Conservation (phyloP, 2,329 filamentous ascomycete species). For the Epichloe scottii region DNA sequence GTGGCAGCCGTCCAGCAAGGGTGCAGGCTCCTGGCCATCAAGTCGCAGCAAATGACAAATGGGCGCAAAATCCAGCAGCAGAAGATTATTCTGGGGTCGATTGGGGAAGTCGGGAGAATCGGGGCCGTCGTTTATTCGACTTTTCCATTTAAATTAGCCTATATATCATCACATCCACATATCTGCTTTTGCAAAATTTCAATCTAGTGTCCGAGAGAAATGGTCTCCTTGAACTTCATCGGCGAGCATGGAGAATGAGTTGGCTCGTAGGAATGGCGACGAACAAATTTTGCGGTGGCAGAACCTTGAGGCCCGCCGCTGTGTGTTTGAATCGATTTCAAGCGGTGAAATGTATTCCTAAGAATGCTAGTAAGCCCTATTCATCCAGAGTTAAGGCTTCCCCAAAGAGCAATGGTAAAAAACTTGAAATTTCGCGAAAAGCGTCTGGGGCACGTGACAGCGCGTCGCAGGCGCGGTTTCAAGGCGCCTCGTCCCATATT, state of each 20-base stretch:
- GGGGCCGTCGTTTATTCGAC: background rate
- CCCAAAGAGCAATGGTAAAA: too few species aligned
- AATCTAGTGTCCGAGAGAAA: too few species aligned
- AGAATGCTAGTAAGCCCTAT: too few species aligned
- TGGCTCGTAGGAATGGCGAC: too few species aligned
- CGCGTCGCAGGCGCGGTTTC: constrained; percentile 15
- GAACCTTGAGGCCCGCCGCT: too few species aligned
- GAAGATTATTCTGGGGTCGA: constrained; percentile 19
- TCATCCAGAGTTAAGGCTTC: too few species aligned
- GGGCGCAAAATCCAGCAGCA: constrained; percentile 12
- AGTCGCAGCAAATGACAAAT: constrained; percentile 7
- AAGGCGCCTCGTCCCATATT: background rate
- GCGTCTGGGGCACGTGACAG: constrained; percentile 14
- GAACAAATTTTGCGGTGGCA: too few species aligned
- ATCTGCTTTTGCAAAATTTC: background rate
- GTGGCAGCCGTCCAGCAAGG: background rate
- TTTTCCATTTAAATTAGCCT: background rate
- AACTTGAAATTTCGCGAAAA: too few species aligned
- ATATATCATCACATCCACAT: background rate
- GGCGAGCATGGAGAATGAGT: too few species aligned
- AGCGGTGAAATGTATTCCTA: too few species aligned
- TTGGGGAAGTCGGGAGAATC: constrained; percentile 13
- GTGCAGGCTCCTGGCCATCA: background rate
- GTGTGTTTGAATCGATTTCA: too few species aligned
- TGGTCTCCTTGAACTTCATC: too few species aligned